Evolutionary conservation across 805 yeast genomes (phyloP), one percentile per base, ranked within the genome.

Genomic region (Nakazawaea ambrosiae): DNA sequence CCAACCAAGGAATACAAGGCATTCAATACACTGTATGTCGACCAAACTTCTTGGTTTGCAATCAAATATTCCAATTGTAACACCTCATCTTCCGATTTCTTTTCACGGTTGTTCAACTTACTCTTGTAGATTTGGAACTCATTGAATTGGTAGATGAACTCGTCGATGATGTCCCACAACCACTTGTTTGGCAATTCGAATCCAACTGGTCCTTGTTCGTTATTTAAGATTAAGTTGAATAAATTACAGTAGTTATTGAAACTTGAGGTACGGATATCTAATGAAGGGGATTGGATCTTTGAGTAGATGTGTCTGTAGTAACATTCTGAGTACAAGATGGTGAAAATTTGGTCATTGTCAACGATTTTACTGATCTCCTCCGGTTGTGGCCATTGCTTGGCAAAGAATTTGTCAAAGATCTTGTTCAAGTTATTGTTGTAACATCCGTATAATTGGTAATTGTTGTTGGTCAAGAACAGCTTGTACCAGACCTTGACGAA

Each of bases 161-260:
- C 75, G 44, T 69, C 75, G 41, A 69, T 58, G 41, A 69, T 66
- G 39, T 69, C 75, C 75, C 75, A 70, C 18, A 66, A 55, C 75
- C 75, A 69, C 45, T 62, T 60, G 43, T 57, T 57, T 34, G 75
- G 75, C 33, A 69, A 50, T 47, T 68, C 74, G 41, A 69, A 58
- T 26, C 61, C 61, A 9, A 59, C 62, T 24, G 73, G 70, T 7
- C 67, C 66, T 20, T 56, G 60, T 39, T 60, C 63, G 31, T 60
- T 54, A 53, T 65, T 66, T 43, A 69, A 56, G 34, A 69, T 55
- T 42, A 60, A 49, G 50, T 68, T 67, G 59, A 69, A 69, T 47
- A 67, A 53, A 43, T 60, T 60, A 48, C 74, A 68, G 53, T 69
- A 69, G 52, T 70, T 69, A 51, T 65, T 66, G 52, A 63, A 70